phyloP scores from a whole-genome alignment of 495 filamentous ascomycete genomes.

The Parathielavia hyrcaniae region DNA sequence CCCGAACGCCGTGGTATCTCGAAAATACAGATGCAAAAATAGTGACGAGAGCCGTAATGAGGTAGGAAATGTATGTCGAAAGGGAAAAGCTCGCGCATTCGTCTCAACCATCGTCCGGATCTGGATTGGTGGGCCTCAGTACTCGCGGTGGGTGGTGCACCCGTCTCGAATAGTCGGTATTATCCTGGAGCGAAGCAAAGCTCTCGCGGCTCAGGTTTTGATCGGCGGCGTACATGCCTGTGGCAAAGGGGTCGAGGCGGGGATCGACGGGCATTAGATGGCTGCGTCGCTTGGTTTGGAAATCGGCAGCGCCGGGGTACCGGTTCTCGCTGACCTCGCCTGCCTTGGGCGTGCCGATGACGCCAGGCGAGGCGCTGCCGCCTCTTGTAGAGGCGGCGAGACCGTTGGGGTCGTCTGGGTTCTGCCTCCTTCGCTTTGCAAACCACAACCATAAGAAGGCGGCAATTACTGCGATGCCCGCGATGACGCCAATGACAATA shows the following conservation, averaged over 20 bases:
- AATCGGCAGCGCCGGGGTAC: conserved; percentile 9
- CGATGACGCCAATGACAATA: conserved; percentile 40
- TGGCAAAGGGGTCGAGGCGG: conserved; percentile 48
- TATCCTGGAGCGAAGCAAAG: conserved; percentile 49
- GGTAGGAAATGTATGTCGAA: conserved; percentile 1
- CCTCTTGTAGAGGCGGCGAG: conserved; percentile 30
- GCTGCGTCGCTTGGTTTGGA: conserved; percentile 39
- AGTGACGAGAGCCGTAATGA: not conserved
- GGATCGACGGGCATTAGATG: conserved; percentile 50
- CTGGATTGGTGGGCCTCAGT: conserved; percentile 49
- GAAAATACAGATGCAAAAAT: conserved; percentile 22
- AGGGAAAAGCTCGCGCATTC: conserved; percentile 19
- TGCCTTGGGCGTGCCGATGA: conserved; percentile 34
- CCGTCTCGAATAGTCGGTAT: conserved; percentile 50
- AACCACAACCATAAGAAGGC: conserved; percentile 34
- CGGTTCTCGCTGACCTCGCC: conserved; percentile 34
- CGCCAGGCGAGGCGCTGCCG: conserved; percentile 39
- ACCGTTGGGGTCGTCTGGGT: conserved; percentile 20
- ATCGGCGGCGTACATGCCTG: conserved; percentile 41
- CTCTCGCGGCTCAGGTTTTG: conserved; percentile 50
- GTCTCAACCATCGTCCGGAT: conserved; percentile 33
- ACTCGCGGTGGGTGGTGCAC: conserved; percentile 38
- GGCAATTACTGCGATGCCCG: conserved; percentile 24
- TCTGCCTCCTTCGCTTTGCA: conserved; percentile 26
- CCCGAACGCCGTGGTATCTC: conserved; percentile 32